phyloP scores from a whole-genome alignment of 2,329 filamentous ascomycete species.

The Aspergillus sp. region DNA sequence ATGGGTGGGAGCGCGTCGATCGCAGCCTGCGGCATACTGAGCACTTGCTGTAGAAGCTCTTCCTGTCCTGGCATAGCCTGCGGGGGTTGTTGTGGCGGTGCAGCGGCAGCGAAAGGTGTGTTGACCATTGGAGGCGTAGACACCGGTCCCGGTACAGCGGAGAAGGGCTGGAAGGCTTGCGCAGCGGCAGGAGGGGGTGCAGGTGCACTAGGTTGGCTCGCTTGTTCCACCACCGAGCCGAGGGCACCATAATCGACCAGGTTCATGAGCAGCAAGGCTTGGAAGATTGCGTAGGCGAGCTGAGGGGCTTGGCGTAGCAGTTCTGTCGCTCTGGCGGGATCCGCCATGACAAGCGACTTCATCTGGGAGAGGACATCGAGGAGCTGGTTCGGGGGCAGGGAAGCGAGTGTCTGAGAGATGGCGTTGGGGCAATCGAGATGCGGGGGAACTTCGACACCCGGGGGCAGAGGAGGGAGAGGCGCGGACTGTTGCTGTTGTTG shows the following conservation, averaged over 20 bases:
- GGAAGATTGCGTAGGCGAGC: constrained; percentile 91
- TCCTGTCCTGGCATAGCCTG: constrained; percentile 62
- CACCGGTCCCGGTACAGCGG: constrained; percentile 46
- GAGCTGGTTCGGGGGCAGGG: constrained; percentile 82
- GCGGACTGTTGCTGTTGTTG: constrained; percentile 40
- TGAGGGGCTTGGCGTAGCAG: constrained; percentile 87
- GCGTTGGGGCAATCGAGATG: constrained; percentile 84
- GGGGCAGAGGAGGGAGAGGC: constrained; percentile 74
- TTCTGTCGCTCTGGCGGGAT: constrained; percentile 81
- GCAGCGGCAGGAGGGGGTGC: constrained; percentile 35
- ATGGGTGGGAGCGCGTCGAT: constrained; percentile 77
- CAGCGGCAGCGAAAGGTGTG: constrained; percentile 47
- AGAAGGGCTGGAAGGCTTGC: constrained; percentile 41
- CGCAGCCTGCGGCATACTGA: constrained; percentile 75
- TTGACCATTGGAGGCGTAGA: constrained; percentile 55
- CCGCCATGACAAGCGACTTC: constrained; percentile 81
- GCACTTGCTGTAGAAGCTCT: constrained; percentile 75
- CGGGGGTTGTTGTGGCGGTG: constrained; percentile 44
- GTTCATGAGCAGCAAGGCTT: constrained; percentile 87
- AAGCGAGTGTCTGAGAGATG: constrained; percentile 86
- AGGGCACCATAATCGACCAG: constrained; percentile 85
- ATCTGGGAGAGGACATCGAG: constrained; percentile 93
- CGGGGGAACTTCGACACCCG: constrained; percentile 79
- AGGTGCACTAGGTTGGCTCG: constrained; percentile 44
- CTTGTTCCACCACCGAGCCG: constrained; percentile 73